Evolutionary conservation across 148 eudicot species (phyloP), one percentile per base, ranked within the genome.

Genomic region (Silene uniflora): DNA sequence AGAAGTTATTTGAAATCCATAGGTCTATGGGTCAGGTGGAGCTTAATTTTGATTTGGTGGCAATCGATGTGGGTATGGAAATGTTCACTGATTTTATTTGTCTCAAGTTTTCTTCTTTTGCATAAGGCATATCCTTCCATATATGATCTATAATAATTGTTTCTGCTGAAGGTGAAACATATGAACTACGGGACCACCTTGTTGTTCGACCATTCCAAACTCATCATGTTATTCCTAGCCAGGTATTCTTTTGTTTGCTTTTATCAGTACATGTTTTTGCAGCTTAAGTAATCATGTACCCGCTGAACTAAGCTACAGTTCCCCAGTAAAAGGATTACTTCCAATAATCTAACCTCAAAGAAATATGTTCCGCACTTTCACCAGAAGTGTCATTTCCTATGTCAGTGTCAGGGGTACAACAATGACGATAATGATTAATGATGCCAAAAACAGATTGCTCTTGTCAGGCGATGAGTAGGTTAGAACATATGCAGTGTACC

Each of bases 181-280:
- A 83, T 77, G 97, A 91, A 82, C 62, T 94, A 84, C 88, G 97
- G 76, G 91, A 88, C 73, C 86, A 94, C 83, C 90, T 94, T 86
- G 96, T 94, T 58, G 98, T 89, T 67, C 85, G 98, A 68, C 97
- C 98, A 77, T 91, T 94, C 87, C 85, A 76, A 87, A 94, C 98
- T 74, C 86, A 87, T 83, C 98, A 91, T 82, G 97, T 88, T 23
- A 90, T 94, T 75, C 87, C 91, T 65, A 94, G 98, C 87, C 98
- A 94, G 97, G 98, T 94, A 72, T 69, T 76, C 72, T 74, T 78
- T 72, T 54, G 2, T 32, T 35, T 62, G 14, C 64, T 7, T 76
- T 68, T 29, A 58, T 25, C 58, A 35, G 44, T 75, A 32, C 67
- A 19, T 6, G 19, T 60, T 29, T 49, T 4, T 10, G 17, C 69